Evolutionary conservation across 2,329 filamentous ascomycete genomes (phyloP).

Genomic region (Zymoseptoria pseudotritici): DNA sequence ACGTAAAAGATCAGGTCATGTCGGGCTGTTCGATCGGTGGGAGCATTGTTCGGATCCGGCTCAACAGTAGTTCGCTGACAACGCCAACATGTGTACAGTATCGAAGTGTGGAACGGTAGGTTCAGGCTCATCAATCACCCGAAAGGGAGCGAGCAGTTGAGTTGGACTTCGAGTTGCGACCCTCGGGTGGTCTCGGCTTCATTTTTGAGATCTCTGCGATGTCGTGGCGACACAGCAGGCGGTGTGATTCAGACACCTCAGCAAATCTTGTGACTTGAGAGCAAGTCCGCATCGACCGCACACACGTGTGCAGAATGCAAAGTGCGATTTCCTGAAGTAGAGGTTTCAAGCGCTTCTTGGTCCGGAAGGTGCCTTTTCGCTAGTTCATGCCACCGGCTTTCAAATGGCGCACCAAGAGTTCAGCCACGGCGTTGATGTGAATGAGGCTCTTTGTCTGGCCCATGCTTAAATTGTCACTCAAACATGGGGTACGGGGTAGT

Average conservation of each 20-base stretch:
- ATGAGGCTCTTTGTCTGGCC: neutral
- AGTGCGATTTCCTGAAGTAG: neutral
- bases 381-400: neutral
- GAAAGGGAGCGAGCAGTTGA: neutral
- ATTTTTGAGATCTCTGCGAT: neutral
- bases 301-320: neutral
- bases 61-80: neutral
- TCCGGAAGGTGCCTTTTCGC: neutral
- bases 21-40: neutral
- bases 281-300: neutral
- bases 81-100: neutral
- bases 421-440: neutral
- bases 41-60: neutral
- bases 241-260: neutral
- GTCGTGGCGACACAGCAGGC: no score
- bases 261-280: neutral
- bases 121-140: neutral
- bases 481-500: no score
- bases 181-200: neutral
- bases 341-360: neutral
- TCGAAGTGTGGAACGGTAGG: neutral
- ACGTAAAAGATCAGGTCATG: neutral
- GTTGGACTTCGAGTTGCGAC: neutral
- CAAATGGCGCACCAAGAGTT: neutral
- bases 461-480: no score